Percentiles rank a stretch among this genome's conserved stretches.
Conservation (phyloP, 768 basidiomycete genomes). For the Podaxis sp. region DNA sequence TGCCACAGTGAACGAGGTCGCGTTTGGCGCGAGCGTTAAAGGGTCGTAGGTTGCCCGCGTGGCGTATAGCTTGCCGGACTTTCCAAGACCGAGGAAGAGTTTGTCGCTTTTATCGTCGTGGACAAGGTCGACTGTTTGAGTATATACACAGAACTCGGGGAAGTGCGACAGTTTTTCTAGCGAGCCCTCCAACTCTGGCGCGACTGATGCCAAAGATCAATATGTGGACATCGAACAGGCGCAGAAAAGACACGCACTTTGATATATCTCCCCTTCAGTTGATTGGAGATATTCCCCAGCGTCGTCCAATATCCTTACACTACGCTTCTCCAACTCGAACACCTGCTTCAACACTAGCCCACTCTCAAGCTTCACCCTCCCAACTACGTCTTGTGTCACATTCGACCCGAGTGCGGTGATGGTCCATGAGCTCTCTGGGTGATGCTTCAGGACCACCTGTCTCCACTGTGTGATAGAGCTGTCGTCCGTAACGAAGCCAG, state of each 20-base stretch:
- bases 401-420: constrained; percentile 41
- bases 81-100: constrained; percentile 63
- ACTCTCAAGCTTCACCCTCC: constrained; percentile 25
- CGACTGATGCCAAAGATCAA: constrained; percentile 6
- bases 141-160: constrained; percentile 58
- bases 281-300: constrained; percentile 36
- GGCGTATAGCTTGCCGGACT: constrained; percentile 63
- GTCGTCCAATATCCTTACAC: constrained; percentile 47
- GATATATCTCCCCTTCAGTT: constrained; percentile 44
- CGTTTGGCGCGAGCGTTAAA: constrained; percentile 45
- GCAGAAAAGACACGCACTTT: constrained; percentile 32
- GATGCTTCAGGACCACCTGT: constrained; percentile 28
- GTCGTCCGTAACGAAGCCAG: constrained; percentile 23
- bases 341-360: constrained; percentile 10
- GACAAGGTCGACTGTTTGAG: constrained; percentile 28
- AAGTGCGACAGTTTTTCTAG: constrained; percentile 34
- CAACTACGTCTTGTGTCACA: constrained; percentile 30
- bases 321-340: constrained; percentile 32
- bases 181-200: constrained; percentile 20
- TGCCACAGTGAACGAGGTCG: constrained; percentile 71
- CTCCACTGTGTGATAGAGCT: constrained; percentile 25
- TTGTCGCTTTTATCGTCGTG: constrained; percentile 15
- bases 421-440: constrained; percentile 16
- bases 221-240: too few species aligned
- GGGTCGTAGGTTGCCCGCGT: constrained; percentile 29